phyloP scores from a whole-genome alignment of 129 eudicot genomes.

The Scalesia atractyloides region DNA sequence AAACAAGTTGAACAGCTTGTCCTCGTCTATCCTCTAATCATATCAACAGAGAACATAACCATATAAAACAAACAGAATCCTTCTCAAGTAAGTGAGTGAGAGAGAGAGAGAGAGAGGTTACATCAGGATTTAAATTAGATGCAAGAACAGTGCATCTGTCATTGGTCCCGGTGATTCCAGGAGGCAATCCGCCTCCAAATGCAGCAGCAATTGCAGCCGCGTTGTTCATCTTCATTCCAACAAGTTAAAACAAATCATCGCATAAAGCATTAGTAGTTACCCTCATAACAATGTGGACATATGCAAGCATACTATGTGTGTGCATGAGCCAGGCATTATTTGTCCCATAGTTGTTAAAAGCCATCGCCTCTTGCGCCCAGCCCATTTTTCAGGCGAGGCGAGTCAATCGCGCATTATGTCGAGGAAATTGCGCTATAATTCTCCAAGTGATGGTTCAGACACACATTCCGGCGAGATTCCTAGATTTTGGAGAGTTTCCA shows the following conservation, averaged over 20 bases:
- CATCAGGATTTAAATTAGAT: slow-evolving; percentile 81
- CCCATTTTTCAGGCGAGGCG: too few relatives aligned
- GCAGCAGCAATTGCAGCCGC: slow-evolving; percentile 95
- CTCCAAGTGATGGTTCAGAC: too few relatives aligned
- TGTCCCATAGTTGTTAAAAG: too few relatives aligned
- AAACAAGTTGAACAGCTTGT: slow-evolving; percentile 89
- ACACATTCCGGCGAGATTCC: too few relatives aligned
- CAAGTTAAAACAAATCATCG: slow-evolving; percentile 15
- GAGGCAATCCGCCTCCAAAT: slow-evolving; percentile 89
- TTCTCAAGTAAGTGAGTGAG: neutral
- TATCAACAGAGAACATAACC: slow-evolving; percentile 15
- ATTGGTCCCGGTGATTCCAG: slow-evolving; percentile 82
- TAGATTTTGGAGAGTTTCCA: too few relatives aligned
- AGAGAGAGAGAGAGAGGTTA: slow-evolving; percentile 36
- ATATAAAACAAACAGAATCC: neutral
- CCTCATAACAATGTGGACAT: neutral
- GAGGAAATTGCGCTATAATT: too few relatives aligned
- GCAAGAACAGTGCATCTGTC: slow-evolving; percentile 90
- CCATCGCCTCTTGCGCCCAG: too few relatives aligned
- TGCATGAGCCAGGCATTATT: neutral
- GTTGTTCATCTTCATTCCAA: slow-evolving; percentile 64
- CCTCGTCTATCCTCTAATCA: slow-evolving; percentile 81
- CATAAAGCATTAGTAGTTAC: slow-evolving; percentile 17
- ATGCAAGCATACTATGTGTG: neutral
- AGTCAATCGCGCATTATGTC: too few relatives aligned